A percentile compares a stretch with the other conserved stretches of the same genome.
phyloP scores from a whole-genome alignment of 441 rosid genomes.

The Eutrema salsugineum region DNA sequence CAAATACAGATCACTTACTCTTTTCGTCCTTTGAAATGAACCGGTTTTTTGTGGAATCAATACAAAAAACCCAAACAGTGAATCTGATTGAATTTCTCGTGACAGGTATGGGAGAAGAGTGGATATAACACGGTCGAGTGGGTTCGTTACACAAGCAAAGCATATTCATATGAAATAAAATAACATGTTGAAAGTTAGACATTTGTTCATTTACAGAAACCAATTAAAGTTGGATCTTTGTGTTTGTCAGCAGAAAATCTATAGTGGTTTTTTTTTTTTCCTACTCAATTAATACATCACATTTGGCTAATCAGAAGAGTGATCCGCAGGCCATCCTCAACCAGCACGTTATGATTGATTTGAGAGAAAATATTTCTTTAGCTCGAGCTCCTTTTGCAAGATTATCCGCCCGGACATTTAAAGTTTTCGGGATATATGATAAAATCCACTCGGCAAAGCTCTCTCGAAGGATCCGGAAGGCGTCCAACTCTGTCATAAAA shows the following conservation, averaged over 20 bases:
- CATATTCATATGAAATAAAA: constrained; percentile 71
- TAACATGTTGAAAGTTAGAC: constrained; percentile 48
- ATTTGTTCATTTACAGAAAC: not conserved
- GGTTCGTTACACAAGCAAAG: constrained; percentile 84
- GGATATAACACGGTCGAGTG: constrained; percentile 80
- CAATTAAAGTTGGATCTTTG: not conserved
- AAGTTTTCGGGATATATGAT: too few species aligned
- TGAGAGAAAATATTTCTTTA: too few species aligned
- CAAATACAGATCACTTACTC: not conserved
- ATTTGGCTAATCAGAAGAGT: too few species aligned
- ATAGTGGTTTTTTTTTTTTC: too few species aligned
- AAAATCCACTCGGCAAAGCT: too few species aligned
- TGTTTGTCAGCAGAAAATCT: not conserved
- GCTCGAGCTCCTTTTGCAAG: too few species aligned
- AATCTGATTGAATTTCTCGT: not conserved
- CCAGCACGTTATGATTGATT: too few species aligned
- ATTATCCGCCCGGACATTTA: too few species aligned
- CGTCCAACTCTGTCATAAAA: too few species aligned
- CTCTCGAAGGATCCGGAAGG: too few species aligned
- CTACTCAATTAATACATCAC: too few species aligned
- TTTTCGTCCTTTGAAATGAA: not conserved
- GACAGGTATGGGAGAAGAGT: constrained; percentile 73
- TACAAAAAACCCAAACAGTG: not conserved
- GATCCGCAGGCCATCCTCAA: too few species aligned
- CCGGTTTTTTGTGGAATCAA: not conserved